These are phyloP conservation scores for Jaapia argillacea DNA, from an alignment of 768 basidiomycete species.

Conservation along the genomic window DNA sequence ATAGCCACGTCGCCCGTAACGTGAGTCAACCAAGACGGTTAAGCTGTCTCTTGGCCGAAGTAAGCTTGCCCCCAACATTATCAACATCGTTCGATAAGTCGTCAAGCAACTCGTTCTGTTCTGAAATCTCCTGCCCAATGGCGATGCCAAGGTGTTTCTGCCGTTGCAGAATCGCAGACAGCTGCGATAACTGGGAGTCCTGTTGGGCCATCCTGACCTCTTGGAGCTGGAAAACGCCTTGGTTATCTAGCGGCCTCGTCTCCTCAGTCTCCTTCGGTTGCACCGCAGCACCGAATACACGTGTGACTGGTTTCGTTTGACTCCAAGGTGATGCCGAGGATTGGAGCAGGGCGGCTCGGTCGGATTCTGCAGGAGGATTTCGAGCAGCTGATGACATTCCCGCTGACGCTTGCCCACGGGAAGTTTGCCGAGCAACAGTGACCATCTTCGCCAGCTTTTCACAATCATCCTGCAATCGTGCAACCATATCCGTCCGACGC, in stretches of 20 bases:
- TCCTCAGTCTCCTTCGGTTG: constrained; percentile 70
- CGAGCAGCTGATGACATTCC: constrained; percentile 22
- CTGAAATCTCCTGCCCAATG: constrained; percentile 70
- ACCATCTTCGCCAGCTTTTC: constrained; percentile 83
- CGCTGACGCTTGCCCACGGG: constrained; percentile 25
- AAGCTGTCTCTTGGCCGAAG: constrained; percentile 72
- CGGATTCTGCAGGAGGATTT: constrained; percentile 39
- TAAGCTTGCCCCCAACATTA: constrained; percentile 65
- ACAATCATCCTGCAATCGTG: constrained; percentile 82
- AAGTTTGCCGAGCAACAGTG: constrained; percentile 54
- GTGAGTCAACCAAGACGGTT: constrained; percentile 49
- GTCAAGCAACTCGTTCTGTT: constrained; percentile 84
- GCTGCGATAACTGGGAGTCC: constrained; percentile 68
- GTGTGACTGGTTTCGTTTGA: constrained; percentile 43
- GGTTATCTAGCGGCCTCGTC: constrained; percentile 83
- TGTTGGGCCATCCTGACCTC: constrained; percentile 75
- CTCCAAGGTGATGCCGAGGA: constrained; percentile 9
- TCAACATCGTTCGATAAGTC: constrained; percentile 71
- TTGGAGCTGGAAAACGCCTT: constrained; percentile 73
- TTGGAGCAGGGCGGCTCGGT: constrained; percentile 52
- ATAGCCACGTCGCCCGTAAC: no score
- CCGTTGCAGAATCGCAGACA: constrained; percentile 74
- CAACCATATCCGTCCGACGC: constrained; percentile 83
- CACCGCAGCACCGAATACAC: constrained; percentile 68
- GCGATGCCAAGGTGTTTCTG: constrained; percentile 84